Evolutionary conservation across 2,329 filamentous ascomycete genomes (phyloP), one percentile per base, ranked within the genome.

Genomic region (Lachnellula subtilissima): DNA sequence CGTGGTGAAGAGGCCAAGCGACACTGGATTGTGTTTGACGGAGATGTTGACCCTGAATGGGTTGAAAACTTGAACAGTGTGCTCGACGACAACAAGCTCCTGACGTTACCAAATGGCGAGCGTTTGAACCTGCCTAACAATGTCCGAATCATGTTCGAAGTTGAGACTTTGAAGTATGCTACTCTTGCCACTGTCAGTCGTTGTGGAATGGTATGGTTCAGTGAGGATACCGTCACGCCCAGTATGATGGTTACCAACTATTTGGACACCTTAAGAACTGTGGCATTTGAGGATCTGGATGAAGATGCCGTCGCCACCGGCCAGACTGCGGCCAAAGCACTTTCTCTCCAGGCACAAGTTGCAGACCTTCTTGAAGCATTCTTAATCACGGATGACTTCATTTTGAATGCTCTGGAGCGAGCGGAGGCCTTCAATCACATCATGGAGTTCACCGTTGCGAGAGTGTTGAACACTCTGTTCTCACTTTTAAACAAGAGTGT

Each of bases 181-280:
- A 99, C 94, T 0, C 83, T 99, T 46, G 94, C 94, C 54, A 99
- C 94, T n/a, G 94, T 99, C 69, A 95, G 89, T 85, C 91, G 94
- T 75, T 99, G 94, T 72, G 94, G 94, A 80, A 99, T 99, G 94
- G 95, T 99, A 14, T 99, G 94, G 94, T 99, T 97, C 76, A 99
- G 91, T 70, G 93, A 97, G 67, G 95, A 99, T 69, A 97, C 92
- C 28, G 93, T 99, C 42, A 93, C 91, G 35, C 84, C 93, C 1
- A 83, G 82, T 63, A 96, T 99, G 88, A 89, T 97, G 85, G 87
- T 97, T 42, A 80, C 84, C 60, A 90, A 97, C 73, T 97, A 99
- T 68, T 82, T 99, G 52, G 85, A 94, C 58, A 85, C 87, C 48
- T 83, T 99, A 40, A 86, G 87, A 64, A 88, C 85, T 3, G 86